phyloP scores from a whole-genome alignment of 2,329 filamentous ascomycete species.

The Phyllosticta paracitricarpa region DNA sequence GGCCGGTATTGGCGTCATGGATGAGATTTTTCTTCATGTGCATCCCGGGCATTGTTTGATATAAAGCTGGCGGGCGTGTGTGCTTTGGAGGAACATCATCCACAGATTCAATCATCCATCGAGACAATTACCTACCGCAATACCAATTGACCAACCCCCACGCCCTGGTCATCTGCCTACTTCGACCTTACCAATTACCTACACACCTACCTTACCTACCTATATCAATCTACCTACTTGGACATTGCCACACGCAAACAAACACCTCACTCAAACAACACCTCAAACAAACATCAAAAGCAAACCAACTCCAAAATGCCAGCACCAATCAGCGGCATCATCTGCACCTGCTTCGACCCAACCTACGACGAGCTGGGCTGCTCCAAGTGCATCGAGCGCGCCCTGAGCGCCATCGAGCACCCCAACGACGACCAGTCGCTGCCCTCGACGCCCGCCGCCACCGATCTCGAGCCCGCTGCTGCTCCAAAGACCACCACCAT shows the following conservation, averaged over 20 bases:
- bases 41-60: not conserved
- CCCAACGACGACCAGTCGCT: not conserved
- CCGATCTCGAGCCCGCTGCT: not conserved
- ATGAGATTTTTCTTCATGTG: not conserved
- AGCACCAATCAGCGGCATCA: constrained; percentile 1
- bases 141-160: not conserved
- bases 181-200: not conserved
- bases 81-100: not conserved
- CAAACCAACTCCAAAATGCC: not conserved
- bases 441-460: constrained; percentile 1
- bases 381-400: constrained; percentile 7
- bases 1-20: not conserved
- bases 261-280: not conserved
- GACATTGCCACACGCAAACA: not conserved
- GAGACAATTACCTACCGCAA: not conserved
- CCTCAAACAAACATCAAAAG: not conserved
- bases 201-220: not conserved
- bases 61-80: not conserved
- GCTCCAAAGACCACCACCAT: not conserved
- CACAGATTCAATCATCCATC: not conserved
- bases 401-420: constrained; percentile 7
- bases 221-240: not conserved
- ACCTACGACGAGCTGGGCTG: constrained; percentile 10
- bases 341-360: constrained; percentile 8
- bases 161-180: not conserved